phyloP scores from a whole-genome alignment of 2,329 filamentous ascomycete species.

The Aspergillus fumigatus region DNA sequence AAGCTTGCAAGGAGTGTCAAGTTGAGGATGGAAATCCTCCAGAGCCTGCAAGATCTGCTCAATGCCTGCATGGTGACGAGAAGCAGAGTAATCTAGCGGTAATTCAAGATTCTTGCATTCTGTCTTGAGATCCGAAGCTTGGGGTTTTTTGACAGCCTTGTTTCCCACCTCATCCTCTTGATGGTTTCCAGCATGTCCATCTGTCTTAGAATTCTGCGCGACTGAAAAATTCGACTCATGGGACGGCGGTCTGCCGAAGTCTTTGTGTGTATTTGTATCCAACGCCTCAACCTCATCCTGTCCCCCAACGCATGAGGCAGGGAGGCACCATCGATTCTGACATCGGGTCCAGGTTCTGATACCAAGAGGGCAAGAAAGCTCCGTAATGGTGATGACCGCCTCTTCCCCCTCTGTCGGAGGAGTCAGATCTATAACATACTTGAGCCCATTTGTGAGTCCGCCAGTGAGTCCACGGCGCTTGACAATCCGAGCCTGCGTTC shows the following conservation, averaged over 20 bases:
- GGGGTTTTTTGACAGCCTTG: neutral
- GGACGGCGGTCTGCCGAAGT: neutral
- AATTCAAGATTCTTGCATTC: conserved; percentile 5
- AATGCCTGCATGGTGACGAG: conserved; percentile 61
- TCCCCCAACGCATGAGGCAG: conserved; percentile 42
- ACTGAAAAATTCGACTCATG: neutral
- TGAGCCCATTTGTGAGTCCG: conserved; percentile 40
- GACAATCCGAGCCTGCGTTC: conserved; percentile 21
- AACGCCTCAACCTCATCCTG: conserved; percentile 40
- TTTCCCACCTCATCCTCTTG: neutral
- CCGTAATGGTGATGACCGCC: conserved; percentile 54
- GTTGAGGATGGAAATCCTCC: conserved; percentile 48
- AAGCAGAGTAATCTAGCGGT: conserved; percentile 56
- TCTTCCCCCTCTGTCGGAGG: conserved; percentile 60
- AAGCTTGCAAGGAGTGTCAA: conserved; percentile 63
- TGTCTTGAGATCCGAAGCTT: neutral
- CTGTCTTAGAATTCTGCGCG: neutral
- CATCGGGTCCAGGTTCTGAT: conserved; percentile 54
- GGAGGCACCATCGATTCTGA: conserved; percentile 34
- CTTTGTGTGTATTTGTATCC: neutral
- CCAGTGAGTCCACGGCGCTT: conserved; percentile 27
- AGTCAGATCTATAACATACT: conserved; percentile 61
- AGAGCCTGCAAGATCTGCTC: conserved; percentile 58
- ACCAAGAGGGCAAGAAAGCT: conserved; percentile 54
- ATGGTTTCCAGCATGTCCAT: neutral